Percentiles rank a stretch among this genome's conserved stretches.
Conservation (phyloP, 768 basidiomycete genomes). For the Tylopilus plumbeoviolaceoides region DNA sequence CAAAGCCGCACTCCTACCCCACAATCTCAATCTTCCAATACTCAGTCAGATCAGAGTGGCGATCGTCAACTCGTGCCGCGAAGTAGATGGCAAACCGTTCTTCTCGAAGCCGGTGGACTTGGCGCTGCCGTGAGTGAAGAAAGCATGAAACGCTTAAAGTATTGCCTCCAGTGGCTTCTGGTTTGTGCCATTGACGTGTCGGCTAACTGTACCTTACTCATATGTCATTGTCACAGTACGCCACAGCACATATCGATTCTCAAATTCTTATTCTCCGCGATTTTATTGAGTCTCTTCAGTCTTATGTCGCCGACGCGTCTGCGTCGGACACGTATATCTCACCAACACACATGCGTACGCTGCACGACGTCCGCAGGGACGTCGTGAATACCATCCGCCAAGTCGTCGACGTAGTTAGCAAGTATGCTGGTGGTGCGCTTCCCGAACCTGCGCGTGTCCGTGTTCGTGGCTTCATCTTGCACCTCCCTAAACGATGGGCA, state of each 20-base stretch:
- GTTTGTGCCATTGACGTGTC: constrained; percentile 37
- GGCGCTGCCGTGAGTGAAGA: constrained; percentile 89
- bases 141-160: constrained; percentile 80
- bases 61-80: constrained; percentile 59
- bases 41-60: constrained; percentile 16
- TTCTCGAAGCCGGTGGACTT: constrained; percentile 84
- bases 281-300: constrained; percentile 70
- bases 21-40: constrained; percentile 11
- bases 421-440: constrained; percentile 81
- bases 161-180: constrained; percentile 86
- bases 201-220: neutral
- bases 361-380: constrained; percentile 71
- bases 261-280: constrained; percentile 82
- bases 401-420: constrained; percentile 82
- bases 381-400: constrained; percentile 87
- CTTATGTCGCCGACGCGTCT: constrained; percentile 23
- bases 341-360: constrained; percentile 55
- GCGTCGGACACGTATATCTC: constrained; percentile 36
- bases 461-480: constrained; percentile 73
- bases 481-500: constrained; percentile 81
- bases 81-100: constrained; percentile 81
- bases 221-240: constrained; percentile 50
- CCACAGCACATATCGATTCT: constrained; percentile 81
- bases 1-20: constrained; percentile 24
- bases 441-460: constrained; percentile 77